These are phyloP conservation scores for Suillus occidentalis DNA, from an alignment of 768 basidiomycete species.

Conservation along the genomic window DNA sequence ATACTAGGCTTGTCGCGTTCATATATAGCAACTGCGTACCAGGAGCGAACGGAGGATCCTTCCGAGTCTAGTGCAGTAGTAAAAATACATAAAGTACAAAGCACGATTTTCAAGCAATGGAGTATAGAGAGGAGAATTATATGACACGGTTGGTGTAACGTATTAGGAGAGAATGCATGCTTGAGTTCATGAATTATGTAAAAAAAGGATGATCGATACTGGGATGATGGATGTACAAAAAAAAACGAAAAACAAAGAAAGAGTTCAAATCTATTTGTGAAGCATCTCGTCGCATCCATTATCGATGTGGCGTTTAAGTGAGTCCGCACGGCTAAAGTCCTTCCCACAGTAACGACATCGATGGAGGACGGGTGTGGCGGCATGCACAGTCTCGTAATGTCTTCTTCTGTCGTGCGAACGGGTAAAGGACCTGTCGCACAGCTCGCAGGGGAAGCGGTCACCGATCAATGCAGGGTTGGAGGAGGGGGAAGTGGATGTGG, in stretches of 20 bases:
- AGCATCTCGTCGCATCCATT: constrained; percentile 75
- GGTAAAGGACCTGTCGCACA: constrained; percentile 78
- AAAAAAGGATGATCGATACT: background rate
- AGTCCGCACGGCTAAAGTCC: constrained; percentile 77
- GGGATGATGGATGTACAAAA: background rate
- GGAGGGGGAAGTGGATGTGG: constrained; percentile 19
- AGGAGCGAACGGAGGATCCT: constrained; percentile 11
- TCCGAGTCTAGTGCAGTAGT: constrained; percentile 16
- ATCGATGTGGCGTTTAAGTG: constrained; percentile 79
- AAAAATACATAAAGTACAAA: constrained; percentile 14
- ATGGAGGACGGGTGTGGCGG: constrained; percentile 61
- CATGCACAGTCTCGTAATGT: constrained; percentile 77
- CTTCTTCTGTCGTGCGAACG: constrained; percentile 81
- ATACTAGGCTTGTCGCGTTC: too few species aligned
- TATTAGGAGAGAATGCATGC: background rate
- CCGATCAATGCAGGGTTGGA: constrained; percentile 35
- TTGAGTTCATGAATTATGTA: background rate
- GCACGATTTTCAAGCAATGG: constrained; percentile 2
- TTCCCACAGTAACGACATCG: constrained; percentile 73
- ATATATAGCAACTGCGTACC: constrained; percentile 1
- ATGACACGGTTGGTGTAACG: constrained; percentile 2
- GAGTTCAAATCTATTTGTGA: constrained; percentile 25
- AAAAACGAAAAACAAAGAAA: background rate
- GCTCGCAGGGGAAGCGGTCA: constrained; percentile 71
- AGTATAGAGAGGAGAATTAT: background rate